These are phyloP conservation scores for Coix lacrymajobi DNA, from an alignment of 176 grass and related monocot species.

Conservation along the genomic window DNA sequence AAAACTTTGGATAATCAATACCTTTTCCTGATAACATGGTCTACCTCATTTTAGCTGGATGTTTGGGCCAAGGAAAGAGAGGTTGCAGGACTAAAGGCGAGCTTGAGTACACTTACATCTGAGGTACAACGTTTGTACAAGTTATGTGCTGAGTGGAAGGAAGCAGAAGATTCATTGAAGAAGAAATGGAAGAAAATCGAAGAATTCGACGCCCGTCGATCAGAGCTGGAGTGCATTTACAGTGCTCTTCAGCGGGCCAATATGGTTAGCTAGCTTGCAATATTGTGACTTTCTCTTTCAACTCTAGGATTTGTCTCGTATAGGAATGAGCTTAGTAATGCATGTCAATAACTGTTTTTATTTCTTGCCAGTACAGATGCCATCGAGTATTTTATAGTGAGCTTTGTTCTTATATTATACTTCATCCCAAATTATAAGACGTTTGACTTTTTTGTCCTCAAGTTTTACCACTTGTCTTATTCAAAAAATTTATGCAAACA, in stretches of 20 bases:
- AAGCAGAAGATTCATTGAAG: constrained; percentile 96
- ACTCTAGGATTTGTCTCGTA: background rate
- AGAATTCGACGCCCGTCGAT: constrained; percentile 85
- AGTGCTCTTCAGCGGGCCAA: constrained; percentile 74
- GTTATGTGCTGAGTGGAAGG: constrained; percentile 92
- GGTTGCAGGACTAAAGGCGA: constrained; percentile 89
- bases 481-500: no score
- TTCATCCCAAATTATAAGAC: no score
- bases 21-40: constrained; percentile 23
- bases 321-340: background rate
- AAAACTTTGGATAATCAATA: constrained; percentile 4
- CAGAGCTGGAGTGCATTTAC: constrained; percentile 91
- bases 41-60: constrained; percentile 59
- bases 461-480: no score
- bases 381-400: background rate
- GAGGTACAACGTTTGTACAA: constrained; percentile 93
- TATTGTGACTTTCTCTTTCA: constrained; percentile 12
- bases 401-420: background rate
- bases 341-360: background rate
- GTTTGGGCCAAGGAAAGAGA: constrained; percentile 97
- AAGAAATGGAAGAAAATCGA: constrained; percentile 99
- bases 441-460: no score
- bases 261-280: constrained; percentile 53
- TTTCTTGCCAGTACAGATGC: constrained; percentile 15
- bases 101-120: constrained; percentile 78